Evolutionary conservation across 2,329 filamentous ascomycete genomes (phyloP).

Genomic region (Ascochyta clinopodiicola): DNA sequence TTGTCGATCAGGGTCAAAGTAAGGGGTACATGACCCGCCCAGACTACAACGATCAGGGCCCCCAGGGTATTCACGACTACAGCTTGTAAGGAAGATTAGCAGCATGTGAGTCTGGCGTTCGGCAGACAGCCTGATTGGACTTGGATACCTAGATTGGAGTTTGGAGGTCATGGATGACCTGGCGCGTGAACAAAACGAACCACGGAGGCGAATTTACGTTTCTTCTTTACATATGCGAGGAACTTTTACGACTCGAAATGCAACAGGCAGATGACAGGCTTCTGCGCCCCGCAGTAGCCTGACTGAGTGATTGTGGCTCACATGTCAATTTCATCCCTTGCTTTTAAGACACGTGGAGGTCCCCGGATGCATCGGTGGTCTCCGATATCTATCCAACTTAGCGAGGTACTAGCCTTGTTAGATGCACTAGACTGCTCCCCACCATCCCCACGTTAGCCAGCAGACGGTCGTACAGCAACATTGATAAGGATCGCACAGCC

Average conservation of each 20-base stretch:
- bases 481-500: constrained; percentile 14
- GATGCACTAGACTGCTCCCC: constrained; percentile 2
- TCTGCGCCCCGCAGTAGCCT: not conserved
- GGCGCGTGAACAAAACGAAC: constrained; percentile 21
- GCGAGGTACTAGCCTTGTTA: constrained; percentile 20
- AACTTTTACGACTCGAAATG: not conserved
- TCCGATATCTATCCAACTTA: constrained; percentile 12
- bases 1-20: constrained; percentile 69
- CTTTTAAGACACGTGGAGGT: constrained; percentile 15
- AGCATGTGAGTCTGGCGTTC: constrained; percentile 3
- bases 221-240: not conserved
- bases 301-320: not conserved
- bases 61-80: constrained; percentile 67
- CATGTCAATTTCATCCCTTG: constrained; percentile 1
- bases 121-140: not conserved
- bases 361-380: constrained; percentile 10
- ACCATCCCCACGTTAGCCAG: constrained; percentile 10
- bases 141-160: constrained; percentile 29
- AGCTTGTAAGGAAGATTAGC: constrained; percentile 31
- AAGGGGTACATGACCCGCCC: constrained; percentile 74
- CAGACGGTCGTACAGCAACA: constrained; percentile 1
- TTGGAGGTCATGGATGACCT: constrained; percentile 31
- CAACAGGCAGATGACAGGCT: not conserved
- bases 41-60: constrained; percentile 72
- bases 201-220: not conserved